Conservation (phyloP, 2,329 filamentous ascomycete genomes). For the Phialemoniopsis sp. region DNA sequence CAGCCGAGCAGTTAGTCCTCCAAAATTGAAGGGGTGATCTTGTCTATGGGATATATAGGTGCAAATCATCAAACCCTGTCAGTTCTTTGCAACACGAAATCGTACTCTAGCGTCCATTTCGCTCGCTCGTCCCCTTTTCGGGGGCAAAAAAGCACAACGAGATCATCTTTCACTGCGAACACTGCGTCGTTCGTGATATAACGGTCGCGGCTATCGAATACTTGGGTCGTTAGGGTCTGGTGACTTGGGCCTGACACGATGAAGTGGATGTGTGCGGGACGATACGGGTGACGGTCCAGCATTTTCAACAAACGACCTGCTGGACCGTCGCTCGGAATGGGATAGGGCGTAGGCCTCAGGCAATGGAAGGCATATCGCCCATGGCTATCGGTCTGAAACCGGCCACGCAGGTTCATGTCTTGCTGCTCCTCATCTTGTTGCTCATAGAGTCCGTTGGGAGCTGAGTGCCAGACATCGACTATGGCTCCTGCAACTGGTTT, state of each 20-base stretch:
- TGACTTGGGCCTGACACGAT: constrained; percentile 45
- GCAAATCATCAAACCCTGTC: too few species aligned
- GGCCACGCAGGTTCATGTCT: constrained; percentile 71
- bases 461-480: constrained; percentile 62
- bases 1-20: too few species aligned
- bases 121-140: constrained; percentile 13
- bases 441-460: constrained; percentile 43
- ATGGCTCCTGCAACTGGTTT: constrained; percentile 50
- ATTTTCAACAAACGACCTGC: constrained; percentile 23
- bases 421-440: constrained; percentile 46
- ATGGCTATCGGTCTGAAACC: constrained; percentile 62
- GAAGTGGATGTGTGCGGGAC: constrained; percentile 33
- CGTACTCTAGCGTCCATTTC: constrained; percentile 16
- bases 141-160: constrained; percentile 20
- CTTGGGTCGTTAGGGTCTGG: constrained; percentile 60
- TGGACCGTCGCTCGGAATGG: constrained; percentile 31
- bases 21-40: too few species aligned
- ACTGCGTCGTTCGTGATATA: constrained; percentile 39
- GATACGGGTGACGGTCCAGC: constrained; percentile 26
- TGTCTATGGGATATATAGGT: too few species aligned
- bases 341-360: constrained; percentile 54
- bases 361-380: constrained; percentile 62
- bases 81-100: constrained; percentile 10
- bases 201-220: constrained; percentile 54
- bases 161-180: constrained; percentile 28